Base-by-base conservation (phyloP, 2,329 filamentous ascomycete species). In the Claviceps monticola region DNA sequence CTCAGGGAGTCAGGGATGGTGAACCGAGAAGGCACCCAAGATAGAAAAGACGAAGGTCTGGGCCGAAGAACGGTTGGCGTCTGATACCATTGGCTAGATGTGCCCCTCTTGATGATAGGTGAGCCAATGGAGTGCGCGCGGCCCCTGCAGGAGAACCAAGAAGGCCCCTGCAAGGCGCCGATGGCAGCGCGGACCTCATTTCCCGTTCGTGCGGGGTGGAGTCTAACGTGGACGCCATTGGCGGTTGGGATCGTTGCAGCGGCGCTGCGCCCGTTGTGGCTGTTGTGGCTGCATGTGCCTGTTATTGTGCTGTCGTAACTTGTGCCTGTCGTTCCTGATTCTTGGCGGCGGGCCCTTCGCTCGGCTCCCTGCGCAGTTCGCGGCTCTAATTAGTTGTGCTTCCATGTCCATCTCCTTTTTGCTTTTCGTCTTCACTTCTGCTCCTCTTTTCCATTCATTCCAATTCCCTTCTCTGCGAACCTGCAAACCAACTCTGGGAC, bases 181-280 rank as follows among this genome's bases (percentile, higher is more conserved):
- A 8, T 46, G 47, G 46, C 49, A 48, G 38, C 34, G 50, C 38
- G 49, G 50, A 2, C n/a, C 50, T 56, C 53, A 54, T 56, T 54
- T 54, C 53, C 53, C 45, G 41, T 41, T 29, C 29, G 45, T 50
- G 47, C 17, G 37, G 21, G 19, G 48, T 26, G 43, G 48, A 48
- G 26, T 21, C 38, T 16, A 17, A 13, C 19, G 19, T 23, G 17
- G 14, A 21, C 19, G 41, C 41, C 19, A 43, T 23, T 43, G 41
- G 41, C 41, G 4, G 41, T 43, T 3, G 19, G 9, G 9, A 34
- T 34, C 9, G 29, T 34, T 11, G 2, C 3, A 14, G 19, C 11
- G n/a, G 26, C 16, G 17, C 9, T 45, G 11, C 17, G 34, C 19
- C 23, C 49, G 11, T 36, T 53, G 49, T 47, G 48, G 13, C n/a